phyloP scores from a whole-genome alignment of 768 basidiomycete genomes.

The Butyriboletus loyo region DNA sequence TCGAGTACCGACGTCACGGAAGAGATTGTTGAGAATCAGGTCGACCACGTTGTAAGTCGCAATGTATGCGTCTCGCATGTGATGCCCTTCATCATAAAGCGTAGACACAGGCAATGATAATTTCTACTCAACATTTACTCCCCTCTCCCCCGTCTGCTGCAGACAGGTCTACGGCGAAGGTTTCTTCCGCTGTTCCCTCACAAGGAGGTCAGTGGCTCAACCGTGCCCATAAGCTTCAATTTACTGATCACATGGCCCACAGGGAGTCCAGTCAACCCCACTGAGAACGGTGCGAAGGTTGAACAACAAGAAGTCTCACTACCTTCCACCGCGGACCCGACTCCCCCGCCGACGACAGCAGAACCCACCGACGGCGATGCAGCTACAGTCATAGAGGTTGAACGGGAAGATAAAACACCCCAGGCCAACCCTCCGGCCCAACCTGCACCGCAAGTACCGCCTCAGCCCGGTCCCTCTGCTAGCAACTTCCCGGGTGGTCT shows the following conservation, averaged over 20 bases:
- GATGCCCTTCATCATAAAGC: conserved; percentile 1
- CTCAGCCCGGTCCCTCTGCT: conserved; percentile 22
- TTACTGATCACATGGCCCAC: background rate
- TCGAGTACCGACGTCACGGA: conserved; percentile 65
- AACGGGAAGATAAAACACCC: conserved; percentile 37
- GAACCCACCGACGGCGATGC: conserved; percentile 27
- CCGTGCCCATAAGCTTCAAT: background rate
- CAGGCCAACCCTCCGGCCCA: conserved; percentile 28
- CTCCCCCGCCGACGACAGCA: conserved; percentile 25
- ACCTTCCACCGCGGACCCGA: conserved; percentile 31
- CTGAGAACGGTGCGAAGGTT: conserved; percentile 28
- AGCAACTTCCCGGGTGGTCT: conserved; percentile 41
- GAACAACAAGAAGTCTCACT: conserved; percentile 36
- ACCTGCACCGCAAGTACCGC: conserved; percentile 11
- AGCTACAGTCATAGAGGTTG: conserved; percentile 48
- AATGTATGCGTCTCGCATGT: background rate
- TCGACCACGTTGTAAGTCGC: conserved; percentile 49
- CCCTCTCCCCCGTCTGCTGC: conserved; percentile 37
- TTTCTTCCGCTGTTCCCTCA: conserved; percentile 20
- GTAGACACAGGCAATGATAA: conserved; percentile 88
- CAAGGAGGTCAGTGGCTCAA: conserved; percentile 24
- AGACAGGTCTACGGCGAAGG: conserved; percentile 26
- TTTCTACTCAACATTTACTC: conserved; percentile 80
- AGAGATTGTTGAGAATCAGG: conserved; percentile 60
- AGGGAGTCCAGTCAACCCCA: conserved; percentile 23